Evolutionary conservation across 164 flowering plant species (phyloP).

Genomic region (Dillenia turbinata): DNA sequence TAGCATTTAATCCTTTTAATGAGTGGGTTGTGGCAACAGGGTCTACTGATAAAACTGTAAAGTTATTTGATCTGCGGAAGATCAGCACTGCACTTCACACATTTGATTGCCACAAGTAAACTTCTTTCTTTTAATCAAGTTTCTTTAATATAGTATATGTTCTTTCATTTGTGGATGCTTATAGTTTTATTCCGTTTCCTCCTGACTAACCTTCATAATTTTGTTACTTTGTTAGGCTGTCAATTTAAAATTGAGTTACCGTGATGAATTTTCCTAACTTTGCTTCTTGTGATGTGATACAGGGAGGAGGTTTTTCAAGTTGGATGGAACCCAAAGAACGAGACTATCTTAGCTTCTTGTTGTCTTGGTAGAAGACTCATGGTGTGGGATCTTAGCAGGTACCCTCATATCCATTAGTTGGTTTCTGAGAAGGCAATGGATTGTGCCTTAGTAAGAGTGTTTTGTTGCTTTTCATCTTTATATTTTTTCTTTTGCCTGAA

Average conservation of each 20-base stretch:
- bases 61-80: conserved; percentile 91
- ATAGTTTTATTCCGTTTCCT: too few relatives aligned
- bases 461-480: not conserved
- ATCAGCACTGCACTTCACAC: conserved; percentile 72
- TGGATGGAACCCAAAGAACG: conserved; percentile 95
- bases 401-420: conserved; percentile 6
- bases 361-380: conserved; percentile 93
- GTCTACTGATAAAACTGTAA: conserved; percentile 94
- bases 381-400: conserved; percentile 99
- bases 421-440: not conserved
- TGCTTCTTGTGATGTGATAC: not conserved
- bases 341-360: conserved; percentile 93
- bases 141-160: too few relatives aligned
- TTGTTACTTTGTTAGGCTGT: too few relatives aligned
- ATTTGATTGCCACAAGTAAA: conserved; percentile 93
- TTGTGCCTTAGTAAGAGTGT: not conserved
- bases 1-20: conserved; percentile 94
- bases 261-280: too few relatives aligned
- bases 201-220: too few relatives aligned
- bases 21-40: conserved; percentile 98
- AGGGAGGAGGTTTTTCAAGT: conserved; percentile 98
- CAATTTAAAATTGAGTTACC: too few relatives aligned
- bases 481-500: too few relatives aligned
- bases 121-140: not conserved
- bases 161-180: too few relatives aligned